Conservation (phyloP, 495 filamentous ascomycete genomes). For the Xylaria acuta region DNA sequence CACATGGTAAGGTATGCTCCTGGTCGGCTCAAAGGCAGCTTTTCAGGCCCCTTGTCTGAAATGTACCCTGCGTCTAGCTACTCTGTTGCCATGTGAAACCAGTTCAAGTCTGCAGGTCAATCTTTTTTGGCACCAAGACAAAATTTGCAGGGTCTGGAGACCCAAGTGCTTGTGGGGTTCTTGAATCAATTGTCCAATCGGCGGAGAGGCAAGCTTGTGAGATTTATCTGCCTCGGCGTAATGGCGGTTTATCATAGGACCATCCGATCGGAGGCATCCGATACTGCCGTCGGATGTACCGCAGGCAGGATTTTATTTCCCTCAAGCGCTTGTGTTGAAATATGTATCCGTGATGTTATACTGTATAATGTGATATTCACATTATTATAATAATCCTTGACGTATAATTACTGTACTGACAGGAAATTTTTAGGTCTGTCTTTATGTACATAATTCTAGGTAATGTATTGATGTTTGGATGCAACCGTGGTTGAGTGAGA, state of each 20-base stretch:
- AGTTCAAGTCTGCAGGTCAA: constrained; percentile 5
- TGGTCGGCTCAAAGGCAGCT: too few species aligned
- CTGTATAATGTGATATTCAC: not conserved
- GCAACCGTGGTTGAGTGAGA: too few species aligned
- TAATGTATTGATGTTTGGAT: too few species aligned
- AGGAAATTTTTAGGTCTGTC: too few species aligned
- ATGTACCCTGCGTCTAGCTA: constrained; percentile 13
- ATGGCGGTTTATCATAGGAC: constrained; percentile 13
- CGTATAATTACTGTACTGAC: too few species aligned
- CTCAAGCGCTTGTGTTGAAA: not conserved
- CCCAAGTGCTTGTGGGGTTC: constrained; percentile 1
- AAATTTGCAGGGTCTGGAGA: constrained; percentile 27
- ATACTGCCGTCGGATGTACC: constrained; percentile 18
- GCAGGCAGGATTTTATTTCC: constrained; percentile 12
- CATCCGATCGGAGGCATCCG: constrained; percentile 19
- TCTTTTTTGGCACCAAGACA: constrained; percentile 13
- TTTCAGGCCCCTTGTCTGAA: not conserved
- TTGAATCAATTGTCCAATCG: constrained; percentile 18
- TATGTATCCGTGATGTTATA: not conserved
- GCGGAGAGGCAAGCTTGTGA: constrained; percentile 18
- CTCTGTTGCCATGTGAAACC: constrained; percentile 25
- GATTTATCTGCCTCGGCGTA: constrained; percentile 19
- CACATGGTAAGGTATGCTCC: too few species aligned
- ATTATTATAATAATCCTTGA: too few species aligned
- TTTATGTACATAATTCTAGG: too few species aligned